A percentile compares a stretch with the other conserved stretches of the same genome.
Evolutionary conservation across 345 rosid species (phyloP).

Genomic region (Citrus reticulata): DNA sequence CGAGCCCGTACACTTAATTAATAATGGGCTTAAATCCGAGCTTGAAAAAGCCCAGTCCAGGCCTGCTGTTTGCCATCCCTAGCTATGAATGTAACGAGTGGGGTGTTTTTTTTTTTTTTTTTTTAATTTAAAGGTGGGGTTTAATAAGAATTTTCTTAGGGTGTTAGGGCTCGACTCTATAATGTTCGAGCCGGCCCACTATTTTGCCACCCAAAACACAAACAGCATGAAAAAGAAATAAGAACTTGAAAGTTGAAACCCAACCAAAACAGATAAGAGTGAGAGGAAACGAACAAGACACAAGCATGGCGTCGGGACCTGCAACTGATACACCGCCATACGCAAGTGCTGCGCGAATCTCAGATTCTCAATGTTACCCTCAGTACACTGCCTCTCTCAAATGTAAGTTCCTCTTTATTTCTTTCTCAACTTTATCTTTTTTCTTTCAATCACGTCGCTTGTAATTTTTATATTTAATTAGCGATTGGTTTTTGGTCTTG

Average conservation of each 20-base stretch:
- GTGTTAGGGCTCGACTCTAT: no score
- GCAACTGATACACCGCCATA: conserved; percentile 45
- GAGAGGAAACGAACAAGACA: not conserved
- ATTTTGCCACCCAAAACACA: not conserved
- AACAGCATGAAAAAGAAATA: not conserved
- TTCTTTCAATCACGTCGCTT: not conserved
- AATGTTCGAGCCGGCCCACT: not conserved
- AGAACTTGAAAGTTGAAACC: no score
- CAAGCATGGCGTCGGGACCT: conserved; percentile 30
- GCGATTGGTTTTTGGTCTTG: not conserved
- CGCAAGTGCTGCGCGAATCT: conserved; percentile 73
- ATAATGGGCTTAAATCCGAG: rapidly evolving
- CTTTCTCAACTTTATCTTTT: not conserved
- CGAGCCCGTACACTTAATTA: no score
- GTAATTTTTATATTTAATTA: not conserved
- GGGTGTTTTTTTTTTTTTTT: no score
- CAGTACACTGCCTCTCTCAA: conserved; percentile 87
- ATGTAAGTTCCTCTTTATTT: conserved; percentile 35
- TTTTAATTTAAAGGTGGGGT: no score
- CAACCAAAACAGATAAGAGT: not conserved
- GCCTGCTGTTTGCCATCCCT: no score
- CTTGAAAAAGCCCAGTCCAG: rapidly evolving
- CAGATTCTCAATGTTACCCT: conserved; percentile 77
- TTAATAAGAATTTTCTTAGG: no score
- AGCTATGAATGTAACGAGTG: no score